Percentiles rank a stretch among this genome's conserved stretches.
Conservation (phyloP, 78 protist genomes). For the Dictyostelium firmibasis region DNA sequence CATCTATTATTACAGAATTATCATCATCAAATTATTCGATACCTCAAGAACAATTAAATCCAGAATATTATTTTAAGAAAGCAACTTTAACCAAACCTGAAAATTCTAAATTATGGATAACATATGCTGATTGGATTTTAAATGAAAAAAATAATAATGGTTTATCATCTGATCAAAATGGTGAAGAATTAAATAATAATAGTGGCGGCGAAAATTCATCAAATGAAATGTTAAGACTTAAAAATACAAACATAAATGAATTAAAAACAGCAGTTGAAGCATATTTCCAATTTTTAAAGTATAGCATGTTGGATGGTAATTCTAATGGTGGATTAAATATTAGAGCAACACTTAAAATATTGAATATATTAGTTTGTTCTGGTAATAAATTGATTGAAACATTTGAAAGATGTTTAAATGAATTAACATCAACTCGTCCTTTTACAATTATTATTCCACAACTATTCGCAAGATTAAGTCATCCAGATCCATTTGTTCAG, state of each 20-base stretch:
- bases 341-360: conserved; percentile 13
- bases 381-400: background rate
- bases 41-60: conserved; percentile 10
- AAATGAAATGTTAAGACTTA: background rate
- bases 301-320: background rate
- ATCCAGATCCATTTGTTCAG: background rate
- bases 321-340: background rate
- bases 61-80: conserved; percentile 21
- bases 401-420: conserved; percentile 15
- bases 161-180: background rate
- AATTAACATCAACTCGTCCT: conserved; percentile 11
- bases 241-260: background rate
- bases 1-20: background rate
- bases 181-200: background rate
- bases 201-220: background rate
- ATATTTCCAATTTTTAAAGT: conserved; percentile 32
- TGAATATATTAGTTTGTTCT: conserved; percentile 32
- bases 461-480: conserved; percentile 70
- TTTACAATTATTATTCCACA: conserved; percentile 72
- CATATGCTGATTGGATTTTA: conserved; percentile 26
- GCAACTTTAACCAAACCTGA: background rate
- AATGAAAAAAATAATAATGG: background rate
- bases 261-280: background rate
- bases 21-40: background rate
- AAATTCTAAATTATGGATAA: background rate